phyloP scores from a whole-genome alignment of 2,329 filamentous ascomycete species.

The Cordyceps pruinosa region DNA sequence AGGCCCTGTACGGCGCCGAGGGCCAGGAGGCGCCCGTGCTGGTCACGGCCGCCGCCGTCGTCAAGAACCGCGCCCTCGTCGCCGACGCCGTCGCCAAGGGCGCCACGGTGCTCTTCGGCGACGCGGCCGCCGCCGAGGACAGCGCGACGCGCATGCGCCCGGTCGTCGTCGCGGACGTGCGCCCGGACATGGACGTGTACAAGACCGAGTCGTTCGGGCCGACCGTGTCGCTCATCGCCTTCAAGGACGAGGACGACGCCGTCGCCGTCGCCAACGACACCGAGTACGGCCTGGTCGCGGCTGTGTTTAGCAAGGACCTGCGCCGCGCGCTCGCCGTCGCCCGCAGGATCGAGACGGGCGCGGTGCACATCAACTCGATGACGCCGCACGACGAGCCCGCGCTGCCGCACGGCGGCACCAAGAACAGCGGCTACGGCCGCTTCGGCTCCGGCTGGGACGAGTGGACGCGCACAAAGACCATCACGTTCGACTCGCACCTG shows the following conservation, averaged over 20 bases:
- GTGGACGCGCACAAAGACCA: slow-evolving; percentile 12
- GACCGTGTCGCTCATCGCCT: slow-evolving; percentile 55
- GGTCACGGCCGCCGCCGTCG: neutral
- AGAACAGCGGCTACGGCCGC: slow-evolving; percentile 53
- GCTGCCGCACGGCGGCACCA: slow-evolving; percentile 56
- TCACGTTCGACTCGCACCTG: slow-evolving; percentile 6
- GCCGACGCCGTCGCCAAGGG: slow-evolving; percentile 58
- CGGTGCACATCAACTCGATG: slow-evolving; percentile 56
- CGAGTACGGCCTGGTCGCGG: slow-evolving; percentile 62
- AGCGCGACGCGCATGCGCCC: slow-evolving; percentile 44
- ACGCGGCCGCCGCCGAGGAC: slow-evolving; percentile 21
- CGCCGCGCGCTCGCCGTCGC: slow-evolving; percentile 48
- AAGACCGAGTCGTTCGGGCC: slow-evolving; percentile 67
- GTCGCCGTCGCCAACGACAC: slow-evolving; percentile 71
- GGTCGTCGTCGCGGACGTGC: slow-evolving; percentile 56
- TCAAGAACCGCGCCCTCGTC: slow-evolving; percentile 11
- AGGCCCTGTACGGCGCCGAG: neutral
- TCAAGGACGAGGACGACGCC: slow-evolving; percentile 60
- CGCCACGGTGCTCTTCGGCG: slow-evolving; percentile 38
- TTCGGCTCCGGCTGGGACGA: slow-evolving; percentile 35
- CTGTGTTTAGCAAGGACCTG: slow-evolving; percentile 64
- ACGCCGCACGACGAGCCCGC: slow-evolving; percentile 55
- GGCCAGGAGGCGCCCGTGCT: slow-evolving; percentile 7
- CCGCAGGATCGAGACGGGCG: slow-evolving; percentile 53
- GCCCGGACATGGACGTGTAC: slow-evolving; percentile 58